A percentile compares a stretch with the other conserved stretches of the same genome.
phyloP scores from a whole-genome alignment of 1,284 basidiomycete species.

The Rhodotorula sp. region DNA sequence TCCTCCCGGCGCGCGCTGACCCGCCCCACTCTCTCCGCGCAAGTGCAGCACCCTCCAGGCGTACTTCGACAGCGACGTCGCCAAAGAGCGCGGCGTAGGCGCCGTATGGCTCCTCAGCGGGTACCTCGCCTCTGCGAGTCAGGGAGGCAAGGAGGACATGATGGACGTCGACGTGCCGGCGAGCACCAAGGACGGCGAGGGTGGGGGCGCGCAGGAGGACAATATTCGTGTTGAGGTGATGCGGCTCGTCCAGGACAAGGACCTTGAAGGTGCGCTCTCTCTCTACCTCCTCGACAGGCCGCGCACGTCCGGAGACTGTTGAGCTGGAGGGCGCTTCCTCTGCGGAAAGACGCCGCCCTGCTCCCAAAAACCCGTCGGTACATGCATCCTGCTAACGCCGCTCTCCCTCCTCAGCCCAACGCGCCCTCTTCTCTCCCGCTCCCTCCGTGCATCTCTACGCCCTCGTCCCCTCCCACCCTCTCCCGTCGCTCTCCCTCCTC shows the following conservation, averaged over 20 bases:
- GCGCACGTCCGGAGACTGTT: too few species aligned
- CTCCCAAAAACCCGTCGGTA: too few species aligned
- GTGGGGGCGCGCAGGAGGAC: neutral
- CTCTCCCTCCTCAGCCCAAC: too few species aligned
- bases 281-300: too few species aligned
- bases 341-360: too few species aligned
- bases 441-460: slow-evolving; percentile 29
- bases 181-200: neutral
- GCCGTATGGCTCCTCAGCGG: slow-evolving; percentile 27
- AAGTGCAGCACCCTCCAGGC: slow-evolving; percentile 17
- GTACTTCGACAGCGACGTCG: slow-evolving; percentile 21
- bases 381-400: too few species aligned
- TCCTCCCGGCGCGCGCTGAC: neutral
- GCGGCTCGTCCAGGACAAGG: slow-evolving; percentile 17
- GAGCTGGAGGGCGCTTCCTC: too few species aligned
- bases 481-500: slow-evolving; percentile 16
- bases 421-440: slow-evolving; percentile 16
- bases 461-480: slow-evolving; percentile 9
- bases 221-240: neutral
- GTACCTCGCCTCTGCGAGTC: neutral
- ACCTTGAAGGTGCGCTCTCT: slow-evolving; percentile 24
- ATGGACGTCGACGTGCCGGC: slow-evolving; percentile 14
- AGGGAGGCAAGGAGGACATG: neutral
- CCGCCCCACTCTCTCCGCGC: neutral
- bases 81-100: slow-evolving; percentile 25